Base-by-base conservation (phyloP, 768 basidiomycete genomes). In the Tephrocybe rancida region DNA sequence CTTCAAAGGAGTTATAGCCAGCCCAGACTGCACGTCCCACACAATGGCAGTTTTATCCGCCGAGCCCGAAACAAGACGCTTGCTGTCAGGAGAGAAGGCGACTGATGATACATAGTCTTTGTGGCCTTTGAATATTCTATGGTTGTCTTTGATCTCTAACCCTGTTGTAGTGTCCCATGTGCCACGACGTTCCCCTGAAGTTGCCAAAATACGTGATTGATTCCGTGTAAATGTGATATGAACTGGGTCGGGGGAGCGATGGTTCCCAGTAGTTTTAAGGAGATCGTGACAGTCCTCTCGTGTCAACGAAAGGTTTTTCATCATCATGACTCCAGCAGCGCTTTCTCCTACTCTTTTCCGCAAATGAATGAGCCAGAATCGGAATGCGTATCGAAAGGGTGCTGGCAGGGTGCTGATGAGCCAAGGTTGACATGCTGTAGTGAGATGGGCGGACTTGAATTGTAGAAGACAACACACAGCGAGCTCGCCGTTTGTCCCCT, bases 81-180 rank as follows among this genome's bases (percentile, higher is more conserved):
- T 25, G 7, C 55, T 43, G 19, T 51, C 49, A 9, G 48, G 32
- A 26, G 55, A 56, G 32, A 56, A 56, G 5, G 49, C 34, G 5
- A 56, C n/a, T 22, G 48, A 27, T 32, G 48, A 34, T 4, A 56
- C 44, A 29, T 13, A 45, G 18, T 47, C 48, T 19, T 34, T 41
- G 45, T 56, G 55, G 19, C 48, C 54, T 18, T 43, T 14, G 34
- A 50, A 38, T 19, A 41, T 35, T 8, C 10, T 35, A 24, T 41
- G 32, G 18, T n/a, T 25, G 44, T 16, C 44, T 14, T 29, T 43
- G 25, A 46, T 35, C 25, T 44, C 44, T 30, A 25, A 18, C 1
- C 42, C 45, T 5, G 4, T 50, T 19, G 26, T 18, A 27, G 24
- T 24, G 46, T 50, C 44, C 42, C 55, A 52, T 2, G 29, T 18